Evolutionary conservation across 805 yeast species (phyloP), one percentile per base, ranked within the genome.

Genomic region (Wickerhamomyces mucosus): DNA sequence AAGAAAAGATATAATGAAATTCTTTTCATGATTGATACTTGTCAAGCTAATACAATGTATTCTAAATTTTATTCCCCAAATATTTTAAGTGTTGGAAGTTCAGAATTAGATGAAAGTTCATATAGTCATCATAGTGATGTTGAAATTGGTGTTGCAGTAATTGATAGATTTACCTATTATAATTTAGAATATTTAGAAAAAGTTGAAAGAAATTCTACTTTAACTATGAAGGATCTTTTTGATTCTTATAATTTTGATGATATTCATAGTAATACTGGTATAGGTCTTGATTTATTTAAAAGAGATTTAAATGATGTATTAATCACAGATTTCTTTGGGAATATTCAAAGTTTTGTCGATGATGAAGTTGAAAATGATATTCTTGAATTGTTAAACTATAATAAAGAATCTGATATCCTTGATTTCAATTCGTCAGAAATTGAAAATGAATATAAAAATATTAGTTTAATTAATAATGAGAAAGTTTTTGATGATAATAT

Each of bases 11-110:
- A 92, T 62, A 86, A 88, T 46, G 97, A 92, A 61, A 82, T 92
- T 21, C 75, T 92, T 51, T 92, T 92, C 59, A 92, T 92, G 97
- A 81, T 92, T 41, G 99, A 92, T 56, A 92, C 99, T 0, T 92
- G 99, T 52, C 98, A 92, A 63, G 98, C 98, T 17, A 92, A 89
- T 58, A 85, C 98, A 12, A 89, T 92, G 98, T 92, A 81, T 59
- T 78, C 94, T 35, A 73, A 80, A 49, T 76, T 89, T 50, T 86
- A 85, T 53, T 80, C 95, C 8, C 97, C 98, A 21, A 86, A 92
- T 53, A 74, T 92, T 28, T 58, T 92, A 32, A 84, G 96, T 1
- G 94, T 89, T 21, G 99, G 98, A 1, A 85, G 96, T 1, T 81
- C 94, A 8, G 80, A 70, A 42, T 40, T 84, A 7, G 95, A 80